Evolutionary conservation across 31 red algal genomes (phyloP), one percentile per base, ranked within the genome.

Genomic region (Bonnemaisonia californica): DNA sequence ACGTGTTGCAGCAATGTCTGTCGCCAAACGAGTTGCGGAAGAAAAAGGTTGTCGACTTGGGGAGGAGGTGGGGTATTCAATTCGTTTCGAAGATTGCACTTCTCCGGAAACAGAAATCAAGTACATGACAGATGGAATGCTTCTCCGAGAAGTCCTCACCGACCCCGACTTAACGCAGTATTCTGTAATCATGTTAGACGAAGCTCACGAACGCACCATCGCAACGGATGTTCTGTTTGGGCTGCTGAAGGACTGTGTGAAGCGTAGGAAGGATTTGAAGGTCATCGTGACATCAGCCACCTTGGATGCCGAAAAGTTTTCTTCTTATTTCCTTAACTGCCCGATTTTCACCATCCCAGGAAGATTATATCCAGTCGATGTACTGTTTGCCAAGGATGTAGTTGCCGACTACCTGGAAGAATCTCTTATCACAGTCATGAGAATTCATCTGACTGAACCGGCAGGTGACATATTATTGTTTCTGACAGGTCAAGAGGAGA

Each of bases 101-200:
- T 83, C 86, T 26, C 69, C 85, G 18, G 85, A 98, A 51, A 98
- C 96, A 11, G 62, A 82, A 48, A 86, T 98, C 57, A 98, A 98
- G 75, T 98, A 95, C 59, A 95, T 98, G 88, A 98, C 96, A 8
- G 96, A 98, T 81, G 96, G 96, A 62, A 98, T 98, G 93, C 72
- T 98, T 23, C 69, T 98, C 37, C 89, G 93, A 27, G 96, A 98
- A 66, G 90, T 91, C 0, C 57, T 93, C 24, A 77, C 74, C 16
- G 93, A 95, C 60, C 71, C 84, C 13, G 68, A 88, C 57, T 77
- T 98, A 2, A 69, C 75, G 29, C 80, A 88, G 54, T 98, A 98
- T 81, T 87, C 85, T 31, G 85, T 89, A 2, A 95, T 98, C 47
- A 90, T 98, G 79, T 41, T 98, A 2, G 96, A 98, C 79, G 96